These are phyloP conservation scores for Phialemoniopsis sp. DNA, from an alignment of 2,329 filamentous ascomycete genomes.

Conservation along the genomic window DNA sequence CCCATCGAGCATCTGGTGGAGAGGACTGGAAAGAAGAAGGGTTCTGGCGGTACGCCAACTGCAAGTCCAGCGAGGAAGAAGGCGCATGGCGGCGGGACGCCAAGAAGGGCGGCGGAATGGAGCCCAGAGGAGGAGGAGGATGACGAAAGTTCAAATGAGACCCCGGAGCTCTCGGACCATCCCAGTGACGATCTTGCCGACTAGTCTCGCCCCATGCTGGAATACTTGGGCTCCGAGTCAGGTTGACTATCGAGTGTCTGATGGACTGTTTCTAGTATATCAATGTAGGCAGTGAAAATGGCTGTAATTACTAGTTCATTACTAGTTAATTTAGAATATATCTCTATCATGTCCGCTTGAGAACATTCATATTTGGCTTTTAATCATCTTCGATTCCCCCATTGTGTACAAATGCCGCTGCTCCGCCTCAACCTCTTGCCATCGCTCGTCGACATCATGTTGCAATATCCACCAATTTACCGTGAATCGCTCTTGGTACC, in stretches of 20 bases:
- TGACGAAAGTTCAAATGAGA: not conserved
- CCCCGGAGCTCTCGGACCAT: slow-evolving; percentile 1
- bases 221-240: no score
- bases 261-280: no score
- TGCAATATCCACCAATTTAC: slow-evolving; percentile 8
- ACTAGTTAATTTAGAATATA: no score
- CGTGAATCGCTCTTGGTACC: slow-evolving; percentile 6
- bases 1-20: slow-evolving; percentile 36
- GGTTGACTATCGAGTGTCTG: no score
- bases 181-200: slow-evolving; percentile 1
- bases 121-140: not conserved
- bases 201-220: not conserved
- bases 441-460: slow-evolving; percentile 7
- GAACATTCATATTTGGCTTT: no score
- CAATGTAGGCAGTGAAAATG: no score
- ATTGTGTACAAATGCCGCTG: no score
- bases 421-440: slow-evolving; percentile 8
- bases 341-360: no score
- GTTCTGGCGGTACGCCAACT: not conserved
- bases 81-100: no score
- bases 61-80: not conserved
- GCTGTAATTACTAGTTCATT: no score
- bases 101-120: not conserved
- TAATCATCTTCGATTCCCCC: not conserved
- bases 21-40: slow-evolving; percentile 14